phyloP scores from a whole-genome alignment of 1,284 basidiomycete genomes.

The Coniophora puteana region DNA sequence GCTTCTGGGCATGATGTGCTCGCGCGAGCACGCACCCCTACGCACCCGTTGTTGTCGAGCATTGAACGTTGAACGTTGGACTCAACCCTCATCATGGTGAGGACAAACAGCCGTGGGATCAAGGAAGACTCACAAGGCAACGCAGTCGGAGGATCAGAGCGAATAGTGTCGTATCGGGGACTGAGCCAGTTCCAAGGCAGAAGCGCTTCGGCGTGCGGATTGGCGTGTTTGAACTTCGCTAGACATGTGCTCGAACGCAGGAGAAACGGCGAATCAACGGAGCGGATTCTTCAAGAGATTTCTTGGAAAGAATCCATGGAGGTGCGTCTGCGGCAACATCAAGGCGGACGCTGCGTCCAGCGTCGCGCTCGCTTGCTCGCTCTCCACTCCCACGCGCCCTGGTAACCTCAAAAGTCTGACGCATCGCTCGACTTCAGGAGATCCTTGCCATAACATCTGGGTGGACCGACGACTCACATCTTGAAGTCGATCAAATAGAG shows the following conservation, averaged over 20 bases:
- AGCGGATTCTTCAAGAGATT: slow-evolving; percentile 31
- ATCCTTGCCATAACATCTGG: slow-evolving; percentile 42
- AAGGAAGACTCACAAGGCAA: background rate
- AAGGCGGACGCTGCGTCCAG: too few relatives aligned
- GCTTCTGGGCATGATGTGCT: background rate
- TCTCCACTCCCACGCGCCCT: too few relatives aligned
- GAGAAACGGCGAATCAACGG: slow-evolving; percentile 25
- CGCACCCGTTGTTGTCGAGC: background rate
- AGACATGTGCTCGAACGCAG: slow-evolving; percentile 36
- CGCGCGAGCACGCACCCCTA: background rate
- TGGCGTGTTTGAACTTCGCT: slow-evolving; percentile 51
- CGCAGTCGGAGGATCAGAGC: slow-evolving; percentile 9
- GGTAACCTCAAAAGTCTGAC: too few relatives aligned
- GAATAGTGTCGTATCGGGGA: slow-evolving; percentile 32
- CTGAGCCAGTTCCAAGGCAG: slow-evolving; percentile 40
- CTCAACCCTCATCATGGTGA: background rate
- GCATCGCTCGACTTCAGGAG: slow-evolving; percentile 30
- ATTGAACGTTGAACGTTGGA: background rate
- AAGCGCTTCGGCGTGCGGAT: slow-evolving; percentile 51
- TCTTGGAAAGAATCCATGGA: slow-evolving; percentile 33
- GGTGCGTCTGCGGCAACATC: too few relatives aligned
- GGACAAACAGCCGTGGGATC: background rate
- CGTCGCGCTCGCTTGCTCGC: too few relatives aligned
- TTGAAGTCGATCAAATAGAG: slow-evolving; percentile 46
- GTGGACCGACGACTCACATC: slow-evolving; percentile 43